Base-by-base conservation (phyloP, 2,329 filamentous ascomycete genomes). In the Blumeria hordei region DNA sequence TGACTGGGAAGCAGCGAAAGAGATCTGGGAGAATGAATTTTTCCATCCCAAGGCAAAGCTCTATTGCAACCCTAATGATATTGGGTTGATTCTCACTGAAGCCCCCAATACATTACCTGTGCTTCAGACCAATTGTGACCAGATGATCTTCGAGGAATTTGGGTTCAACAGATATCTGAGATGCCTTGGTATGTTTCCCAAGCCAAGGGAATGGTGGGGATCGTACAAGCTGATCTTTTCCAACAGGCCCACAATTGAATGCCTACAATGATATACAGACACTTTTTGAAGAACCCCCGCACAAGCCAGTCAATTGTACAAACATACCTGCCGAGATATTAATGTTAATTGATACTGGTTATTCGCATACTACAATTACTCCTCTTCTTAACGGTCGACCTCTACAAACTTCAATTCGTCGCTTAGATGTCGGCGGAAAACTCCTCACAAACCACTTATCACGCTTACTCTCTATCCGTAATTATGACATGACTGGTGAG, bases 81-180 rank as follows among this genome's bases (percentile, higher is more conserved):
- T 87, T n/a, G 82, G 87, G 51, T 69, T 98, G 56, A 70, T 98
- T 3, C 74, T 96, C 53, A 80, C 85, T 1, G 92, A 98, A 67
- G 83, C 87, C 6, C 83, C 88, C 3, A 94, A 93, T 68, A 80
- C 82, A 3, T 74, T 94, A 55, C 80, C 83, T 0, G 79, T 80
- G 11, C 69, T 98, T 59, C 88, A 95, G 68, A 78, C 81, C 41
- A 92, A 95, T 66, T 88, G 86, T 62, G 92, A 98, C 64, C 90
- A 98, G 70, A 87, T 98, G 64, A 78, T 96, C 1, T 96, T 98
- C 71, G 92, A 98, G 65, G 88, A 96, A 66, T 98, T 92, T 70
- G 86, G 86, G 2, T 98, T 98, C 68, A 77, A 82, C 10, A 83
- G 84, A 60, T 94, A 94, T 69, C 83, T 83, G 60, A 78, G 92